Percentiles rank a stretch among this genome's conserved stretches.
phyloP scores from a whole-genome alignment of 73 alveolate genomes.

The Tetrahymena elliotti region DNA sequence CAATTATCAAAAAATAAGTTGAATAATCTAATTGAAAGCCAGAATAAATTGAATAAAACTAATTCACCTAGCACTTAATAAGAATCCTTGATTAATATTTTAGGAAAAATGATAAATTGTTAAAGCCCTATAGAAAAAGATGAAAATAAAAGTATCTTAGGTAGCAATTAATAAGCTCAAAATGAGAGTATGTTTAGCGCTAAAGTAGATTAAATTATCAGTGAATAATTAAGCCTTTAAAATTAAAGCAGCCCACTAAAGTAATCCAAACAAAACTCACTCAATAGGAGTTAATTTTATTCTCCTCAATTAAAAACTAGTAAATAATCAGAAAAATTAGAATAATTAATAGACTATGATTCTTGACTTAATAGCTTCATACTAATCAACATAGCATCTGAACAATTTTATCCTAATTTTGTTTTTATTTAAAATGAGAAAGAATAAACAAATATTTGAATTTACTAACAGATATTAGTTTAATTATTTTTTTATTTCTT shows the following conservation, averaged over 20 bases:
- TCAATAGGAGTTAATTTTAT: background rate
- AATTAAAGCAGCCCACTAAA: too few species aligned
- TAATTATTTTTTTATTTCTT: too few species aligned
- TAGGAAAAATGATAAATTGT: background rate
- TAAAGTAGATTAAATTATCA: background rate
- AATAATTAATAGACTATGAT: background rate
- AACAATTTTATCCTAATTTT: too few species aligned
- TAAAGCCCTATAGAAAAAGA: background rate
- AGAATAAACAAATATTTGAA: too few species aligned
- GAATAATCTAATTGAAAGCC: background rate
- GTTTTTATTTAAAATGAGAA: too few species aligned
- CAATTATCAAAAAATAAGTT: too few species aligned
- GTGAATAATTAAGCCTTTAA: background rate
- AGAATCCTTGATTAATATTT: background rate
- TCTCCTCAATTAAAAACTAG: background rate
- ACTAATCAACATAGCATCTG: too few species aligned
- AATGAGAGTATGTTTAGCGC: background rate
- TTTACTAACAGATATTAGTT: too few species aligned
- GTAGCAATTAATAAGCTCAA: too few species aligned
- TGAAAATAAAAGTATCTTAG: background rate
- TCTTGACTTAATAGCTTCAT: background rate
- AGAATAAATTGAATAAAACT: too few species aligned
- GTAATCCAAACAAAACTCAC: background rate
- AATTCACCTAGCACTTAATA: background rate
- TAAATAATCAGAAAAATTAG: background rate